phyloP scores from a whole-genome alignment of 2,329 filamentous ascomycete genomes.

The Rugonectria rugulosa region DNA sequence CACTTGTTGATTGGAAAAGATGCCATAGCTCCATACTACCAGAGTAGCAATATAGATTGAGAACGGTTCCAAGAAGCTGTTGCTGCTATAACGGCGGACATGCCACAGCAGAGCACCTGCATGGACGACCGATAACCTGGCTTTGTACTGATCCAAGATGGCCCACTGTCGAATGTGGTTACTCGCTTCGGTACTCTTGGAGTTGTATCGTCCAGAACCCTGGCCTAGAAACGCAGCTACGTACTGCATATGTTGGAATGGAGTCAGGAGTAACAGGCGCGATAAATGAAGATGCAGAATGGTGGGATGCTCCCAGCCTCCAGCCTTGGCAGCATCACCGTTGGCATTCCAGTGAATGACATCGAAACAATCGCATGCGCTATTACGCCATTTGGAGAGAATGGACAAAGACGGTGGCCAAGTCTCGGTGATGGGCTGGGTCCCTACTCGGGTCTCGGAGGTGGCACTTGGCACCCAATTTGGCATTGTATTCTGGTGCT shows the following conservation, averaged over 20 bases:
- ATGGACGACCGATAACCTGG: constrained; percentile 26
- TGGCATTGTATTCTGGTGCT: constrained; percentile 18
- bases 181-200: constrained; percentile 19
- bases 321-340: constrained; percentile 23
- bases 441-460: constrained; percentile 15
- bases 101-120: constrained; percentile 29
- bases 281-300: constrained; percentile 31
- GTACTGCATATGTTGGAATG: constrained; percentile 22
- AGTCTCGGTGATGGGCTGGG: constrained; percentile 7
- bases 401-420: constrained; percentile 26
- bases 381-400: constrained; percentile 31
- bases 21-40: constrained; percentile 24
- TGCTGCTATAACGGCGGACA: constrained; percentile 27
- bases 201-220: background rate
- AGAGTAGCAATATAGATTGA: constrained; percentile 26
- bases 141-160: constrained; percentile 30
- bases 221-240: background rate
- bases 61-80: constrained; percentile 26
- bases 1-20: constrained; percentile 1
- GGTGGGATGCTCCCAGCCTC: constrained; percentile 29
- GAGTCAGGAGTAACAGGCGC: constrained; percentile 24
- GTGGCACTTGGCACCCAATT: constrained; percentile 27
- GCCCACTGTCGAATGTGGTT: constrained; percentile 24
- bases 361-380: constrained; percentile 28
- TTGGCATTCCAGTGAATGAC: constrained; percentile 32